Conservation (phyloP, 495 filamentous ascomycete genomes). For the Xylaria sp. region DNA sequence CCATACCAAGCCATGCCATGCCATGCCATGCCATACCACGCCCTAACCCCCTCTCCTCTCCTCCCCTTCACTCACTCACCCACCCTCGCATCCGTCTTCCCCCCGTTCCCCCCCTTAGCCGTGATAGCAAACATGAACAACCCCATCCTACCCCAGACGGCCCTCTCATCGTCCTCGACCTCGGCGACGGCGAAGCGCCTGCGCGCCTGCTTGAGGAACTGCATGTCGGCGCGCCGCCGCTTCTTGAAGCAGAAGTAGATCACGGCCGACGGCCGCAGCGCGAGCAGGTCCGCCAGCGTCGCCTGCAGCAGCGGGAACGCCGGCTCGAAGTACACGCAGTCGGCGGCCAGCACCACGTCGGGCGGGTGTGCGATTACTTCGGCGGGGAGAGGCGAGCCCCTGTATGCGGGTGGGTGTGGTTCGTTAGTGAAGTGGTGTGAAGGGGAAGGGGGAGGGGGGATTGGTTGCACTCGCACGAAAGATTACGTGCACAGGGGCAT, state of each 20-base stretch:
- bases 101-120: conserved; percentile 8
- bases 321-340: conserved; percentile 97
- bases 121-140: conserved; percentile 68
- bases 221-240: conserved; percentile 76
- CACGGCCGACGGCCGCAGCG: conserved; percentile 60
- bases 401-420: conserved; percentile 34
- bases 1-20: too few species aligned
- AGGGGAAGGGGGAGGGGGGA: not conserved
- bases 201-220: conserved; percentile 71
- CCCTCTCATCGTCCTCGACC: conserved; percentile 69
- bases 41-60: too few species aligned
- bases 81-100: not conserved
- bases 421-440: not conserved
- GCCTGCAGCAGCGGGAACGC: conserved; percentile 85
- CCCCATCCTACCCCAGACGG: conserved; percentile 64
- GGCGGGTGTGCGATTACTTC: conserved; percentile 60
- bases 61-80: not conserved
- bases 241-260: conserved; percentile 97
- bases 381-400: conserved; percentile 61
- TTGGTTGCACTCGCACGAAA: not conserved
- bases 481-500: too few species aligned
- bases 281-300: conserved; percentile 73
- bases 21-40: too few species aligned
- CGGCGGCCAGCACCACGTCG: conserved; percentile 86
- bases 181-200: conserved; percentile 70